These are phyloP conservation scores for Termitomyces sp. DNA, from an alignment of 768 basidiomycete genomes.

Conservation along the genomic window DNA sequence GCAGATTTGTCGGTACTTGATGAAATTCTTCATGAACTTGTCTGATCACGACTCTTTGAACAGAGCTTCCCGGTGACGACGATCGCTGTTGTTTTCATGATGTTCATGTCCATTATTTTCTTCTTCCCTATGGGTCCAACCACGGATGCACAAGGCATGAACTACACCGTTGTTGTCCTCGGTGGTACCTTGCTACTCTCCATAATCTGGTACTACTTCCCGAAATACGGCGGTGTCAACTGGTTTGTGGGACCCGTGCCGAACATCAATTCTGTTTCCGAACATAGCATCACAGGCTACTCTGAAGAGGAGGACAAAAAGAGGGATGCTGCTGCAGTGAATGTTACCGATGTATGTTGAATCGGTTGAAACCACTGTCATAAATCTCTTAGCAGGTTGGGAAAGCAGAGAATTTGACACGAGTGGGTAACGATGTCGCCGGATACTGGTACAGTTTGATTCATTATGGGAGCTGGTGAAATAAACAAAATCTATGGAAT, in stretches of 20 bases:
- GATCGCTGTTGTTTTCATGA: conserved; percentile 51
- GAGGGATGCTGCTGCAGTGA: background rate
- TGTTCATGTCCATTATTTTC: conserved; percentile 45
- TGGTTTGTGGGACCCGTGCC: conserved; percentile 23
- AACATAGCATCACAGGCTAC: background rate
- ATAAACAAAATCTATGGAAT: too few species aligned
- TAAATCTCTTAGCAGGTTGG: too few species aligned
- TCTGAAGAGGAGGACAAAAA: background rate
- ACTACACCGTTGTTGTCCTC: conserved; percentile 57
- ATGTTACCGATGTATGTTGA: background rate
- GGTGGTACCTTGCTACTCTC: conserved; percentile 48
- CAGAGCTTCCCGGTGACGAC: conserved; percentile 44
- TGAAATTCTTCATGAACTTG: background rate
- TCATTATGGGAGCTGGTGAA: too few species aligned
- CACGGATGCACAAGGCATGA: conserved; percentile 41
- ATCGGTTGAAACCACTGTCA: background rate
- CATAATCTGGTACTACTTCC: conserved; percentile 54
- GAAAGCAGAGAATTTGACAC: too few species aligned
- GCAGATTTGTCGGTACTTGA: conserved; percentile 12
- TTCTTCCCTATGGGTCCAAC: conserved; percentile 46
- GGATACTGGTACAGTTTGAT: background rate
- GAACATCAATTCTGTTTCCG: conserved; percentile 8
- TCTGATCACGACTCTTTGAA: background rate
- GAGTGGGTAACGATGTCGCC: background rate
- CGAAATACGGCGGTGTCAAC: conserved; percentile 28